These are phyloP conservation scores for Verticillium nubilum DNA, from an alignment of 2,329 filamentous ascomycete species.

Conservation along the genomic window DNA sequence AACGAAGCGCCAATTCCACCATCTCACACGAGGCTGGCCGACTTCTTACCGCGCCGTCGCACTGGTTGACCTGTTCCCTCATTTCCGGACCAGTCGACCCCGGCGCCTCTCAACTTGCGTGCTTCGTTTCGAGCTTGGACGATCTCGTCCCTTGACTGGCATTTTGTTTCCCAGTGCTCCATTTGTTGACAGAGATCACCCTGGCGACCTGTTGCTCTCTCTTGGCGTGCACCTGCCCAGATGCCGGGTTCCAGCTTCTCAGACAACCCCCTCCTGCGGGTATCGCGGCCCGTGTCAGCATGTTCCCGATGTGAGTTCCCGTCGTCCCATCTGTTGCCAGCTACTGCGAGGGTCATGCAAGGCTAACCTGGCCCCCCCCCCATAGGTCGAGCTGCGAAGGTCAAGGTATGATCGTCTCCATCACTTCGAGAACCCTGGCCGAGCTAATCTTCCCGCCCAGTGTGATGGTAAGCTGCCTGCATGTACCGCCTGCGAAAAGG, in stretches of 20 bases:
- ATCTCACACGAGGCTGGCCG: not conserved
- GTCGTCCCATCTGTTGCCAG: constrained; percentile 8
- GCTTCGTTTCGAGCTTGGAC: not conserved
- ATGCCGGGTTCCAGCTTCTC: constrained; percentile 45
- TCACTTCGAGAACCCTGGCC: not conserved
- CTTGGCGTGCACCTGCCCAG: constrained; percentile 11
- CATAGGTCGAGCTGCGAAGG: constrained; percentile 76
- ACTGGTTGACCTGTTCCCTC: not conserved
- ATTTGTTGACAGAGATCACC: too few species aligned
- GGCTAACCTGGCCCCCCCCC: constrained; percentile 5
- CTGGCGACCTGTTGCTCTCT: not conserved
- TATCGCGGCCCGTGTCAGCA: constrained; percentile 74
- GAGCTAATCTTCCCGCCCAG: constrained; percentile 26
- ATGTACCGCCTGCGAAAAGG: constrained; percentile 91
- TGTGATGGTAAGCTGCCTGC: constrained; percentile 95
- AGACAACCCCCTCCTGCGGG: constrained; percentile 58
- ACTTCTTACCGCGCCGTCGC: not conserved
- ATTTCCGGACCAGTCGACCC: not conserved
- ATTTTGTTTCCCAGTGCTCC: too few species aligned
- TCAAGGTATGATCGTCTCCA: constrained; percentile 58
- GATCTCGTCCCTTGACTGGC: too few species aligned
- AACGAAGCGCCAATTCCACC: not conserved
- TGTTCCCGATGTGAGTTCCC: constrained; percentile 63
- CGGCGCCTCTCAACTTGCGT: not conserved
- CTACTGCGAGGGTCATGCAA: constrained; percentile 7